These are phyloP conservation scores for Penicillium lagena DNA, from an alignment of 495 filamentous ascomycete genomes.

Conservation along the genomic window DNA sequence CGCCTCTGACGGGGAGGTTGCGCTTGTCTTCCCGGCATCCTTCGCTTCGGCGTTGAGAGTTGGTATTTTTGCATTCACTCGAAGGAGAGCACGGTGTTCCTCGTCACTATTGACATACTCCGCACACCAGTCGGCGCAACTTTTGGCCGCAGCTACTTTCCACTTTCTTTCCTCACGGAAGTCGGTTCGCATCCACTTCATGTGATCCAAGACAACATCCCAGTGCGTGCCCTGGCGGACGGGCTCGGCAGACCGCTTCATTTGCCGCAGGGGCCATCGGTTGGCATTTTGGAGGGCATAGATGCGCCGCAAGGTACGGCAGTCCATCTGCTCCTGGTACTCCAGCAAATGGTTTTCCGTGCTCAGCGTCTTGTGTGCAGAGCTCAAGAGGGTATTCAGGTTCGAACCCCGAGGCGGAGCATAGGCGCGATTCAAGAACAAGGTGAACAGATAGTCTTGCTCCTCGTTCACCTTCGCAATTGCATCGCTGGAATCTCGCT, in stretches of 20 bases:
- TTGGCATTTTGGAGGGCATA: constrained; percentile 84
- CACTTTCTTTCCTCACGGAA: constrained; percentile 91
- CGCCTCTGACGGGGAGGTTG: constrained; percentile 24
- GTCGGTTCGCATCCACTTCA: constrained; percentile 96
- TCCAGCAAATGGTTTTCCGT: constrained; percentile 71
- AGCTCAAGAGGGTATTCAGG: constrained; percentile 61
- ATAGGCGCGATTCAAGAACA: constrained; percentile 67
- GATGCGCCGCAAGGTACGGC: constrained; percentile 72
- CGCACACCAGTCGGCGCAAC: constrained; percentile 71
- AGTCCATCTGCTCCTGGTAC: constrained; percentile 76
- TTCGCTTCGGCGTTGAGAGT: constrained; percentile 5
- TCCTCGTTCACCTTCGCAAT: constrained; percentile 45
- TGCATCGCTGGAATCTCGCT: constrained; percentile 40
- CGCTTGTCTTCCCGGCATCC: constrained; percentile 12
- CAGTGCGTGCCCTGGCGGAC: constrained; percentile 65
- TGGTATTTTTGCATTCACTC: constrained; percentile 50
- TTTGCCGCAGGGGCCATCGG: constrained; percentile 85
- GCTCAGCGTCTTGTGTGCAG: constrained; percentile 75
- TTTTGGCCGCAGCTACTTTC: constrained; percentile 76
- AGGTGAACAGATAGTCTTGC: constrained; percentile 73
- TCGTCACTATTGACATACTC: constrained; percentile 62
- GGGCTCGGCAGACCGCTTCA: constrained; percentile 74
- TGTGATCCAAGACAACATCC: constrained; percentile 82
- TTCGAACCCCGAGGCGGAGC: constrained; percentile 51
- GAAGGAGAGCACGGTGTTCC: constrained; percentile 57